phyloP scores from a whole-genome alignment of 1,139 yeast genomes.

The Scheffersomyces quercinus region DNA sequence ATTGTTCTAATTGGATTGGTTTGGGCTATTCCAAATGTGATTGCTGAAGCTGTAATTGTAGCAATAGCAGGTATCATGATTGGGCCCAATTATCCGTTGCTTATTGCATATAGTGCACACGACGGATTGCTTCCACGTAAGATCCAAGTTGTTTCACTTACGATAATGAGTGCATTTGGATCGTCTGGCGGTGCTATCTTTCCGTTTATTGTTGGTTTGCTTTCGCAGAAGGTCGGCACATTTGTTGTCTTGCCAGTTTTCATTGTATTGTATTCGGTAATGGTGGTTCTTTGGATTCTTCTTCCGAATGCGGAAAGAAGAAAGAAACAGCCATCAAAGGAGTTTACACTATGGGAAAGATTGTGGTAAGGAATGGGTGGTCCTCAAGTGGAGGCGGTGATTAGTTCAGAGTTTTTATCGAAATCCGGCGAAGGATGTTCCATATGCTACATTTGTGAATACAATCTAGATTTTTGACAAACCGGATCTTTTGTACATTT shows the following conservation, averaged over 20 bases:
- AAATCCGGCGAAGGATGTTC: no score
- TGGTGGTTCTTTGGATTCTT: conserved; percentile 44
- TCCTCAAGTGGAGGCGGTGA: not conserved
- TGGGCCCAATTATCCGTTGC: conserved; percentile 57
- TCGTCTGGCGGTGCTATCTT: conserved; percentile 62
- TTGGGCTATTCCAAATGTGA: conserved; percentile 46
- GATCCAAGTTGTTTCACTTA: conserved; percentile 52
- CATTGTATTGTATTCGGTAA: conserved; percentile 35
- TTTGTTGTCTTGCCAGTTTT: conserved; percentile 55
- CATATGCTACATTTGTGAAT: no score
- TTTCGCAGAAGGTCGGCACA: conserved; percentile 50
- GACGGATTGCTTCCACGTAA: conserved; percentile 48
- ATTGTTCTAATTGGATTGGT: conserved; percentile 37
- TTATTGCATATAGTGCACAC: conserved; percentile 45
- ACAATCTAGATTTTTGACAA: no score
- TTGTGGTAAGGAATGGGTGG: conserved; percentile 11
- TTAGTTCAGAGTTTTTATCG: no score
- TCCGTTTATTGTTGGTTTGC: conserved; percentile 59
- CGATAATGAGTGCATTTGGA: conserved; percentile 59
- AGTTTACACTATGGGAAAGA: conserved; percentile 11
- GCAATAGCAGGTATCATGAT: conserved; percentile 48
- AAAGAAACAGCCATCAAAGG: conserved; percentile 2
- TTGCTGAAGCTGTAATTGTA: conserved; percentile 46
- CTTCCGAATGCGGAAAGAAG: conserved; percentile 38
- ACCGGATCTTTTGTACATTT: no score